These are phyloP conservation scores for Diplodia scrobiculata DNA, from an alignment of 2,329 filamentous ascomycete species.

Conservation along the genomic window DNA sequence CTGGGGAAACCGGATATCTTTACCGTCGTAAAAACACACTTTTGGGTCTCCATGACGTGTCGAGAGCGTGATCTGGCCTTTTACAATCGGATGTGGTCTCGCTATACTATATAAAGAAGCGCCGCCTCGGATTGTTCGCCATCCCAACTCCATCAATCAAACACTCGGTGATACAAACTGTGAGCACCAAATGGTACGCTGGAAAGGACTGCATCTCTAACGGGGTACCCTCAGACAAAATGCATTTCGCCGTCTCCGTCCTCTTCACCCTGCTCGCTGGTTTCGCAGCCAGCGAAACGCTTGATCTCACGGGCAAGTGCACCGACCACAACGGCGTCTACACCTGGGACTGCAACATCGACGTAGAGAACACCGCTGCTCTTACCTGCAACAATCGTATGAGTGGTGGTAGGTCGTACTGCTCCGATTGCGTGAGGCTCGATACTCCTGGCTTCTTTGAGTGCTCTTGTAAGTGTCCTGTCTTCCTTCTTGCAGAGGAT, in stretches of 20 bases:
- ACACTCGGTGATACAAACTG: too few species aligned
- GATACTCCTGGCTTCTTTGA: constrained; percentile 5
- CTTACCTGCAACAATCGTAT: constrained; percentile 9
- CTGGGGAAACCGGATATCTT: background rate
- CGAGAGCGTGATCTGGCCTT: background rate
- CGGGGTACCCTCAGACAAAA: background rate
- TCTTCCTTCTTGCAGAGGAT: background rate
- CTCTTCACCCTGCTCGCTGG: background rate
- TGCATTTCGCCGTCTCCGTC: constrained; percentile 1
- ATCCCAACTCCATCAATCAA: background rate
- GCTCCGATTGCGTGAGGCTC: constrained; percentile 15
- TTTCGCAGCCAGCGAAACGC: background rate
- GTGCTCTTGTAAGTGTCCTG: background rate
- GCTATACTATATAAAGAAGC: background rate
- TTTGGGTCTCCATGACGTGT: background rate
- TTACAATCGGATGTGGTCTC: background rate
- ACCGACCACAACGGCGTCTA: background rate
- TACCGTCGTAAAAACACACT: background rate
- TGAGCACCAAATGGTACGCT: too few species aligned
- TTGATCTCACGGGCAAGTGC: constrained; percentile 3
- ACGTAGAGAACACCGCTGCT: background rate
- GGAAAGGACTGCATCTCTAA: background rate
- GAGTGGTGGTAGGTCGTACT: constrained; percentile 3
- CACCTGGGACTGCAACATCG: constrained; percentile 14
- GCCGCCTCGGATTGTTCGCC: background rate